A percentile compares a stretch with the other conserved stretches of the same genome.
Evolutionary conservation across 768 basidiomycete genomes (phyloP).

Genomic region (Punctularia strigosozonata): DNA sequence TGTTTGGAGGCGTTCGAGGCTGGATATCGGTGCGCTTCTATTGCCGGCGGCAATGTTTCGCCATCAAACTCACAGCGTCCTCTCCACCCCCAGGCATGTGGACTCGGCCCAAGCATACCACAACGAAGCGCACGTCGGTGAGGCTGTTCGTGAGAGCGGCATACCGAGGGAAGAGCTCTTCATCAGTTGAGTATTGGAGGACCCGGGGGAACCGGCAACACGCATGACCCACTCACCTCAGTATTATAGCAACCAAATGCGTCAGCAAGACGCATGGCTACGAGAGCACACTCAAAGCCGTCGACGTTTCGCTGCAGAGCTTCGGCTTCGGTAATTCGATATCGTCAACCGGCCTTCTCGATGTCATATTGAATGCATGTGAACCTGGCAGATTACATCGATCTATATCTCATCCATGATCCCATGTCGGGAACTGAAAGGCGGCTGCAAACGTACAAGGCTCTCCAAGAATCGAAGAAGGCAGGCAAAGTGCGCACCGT

Average conservation of each 20-base stretch:
- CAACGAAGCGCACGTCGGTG: conserved; percentile 1
- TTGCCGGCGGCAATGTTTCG: not conserved
- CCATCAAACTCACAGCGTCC: not conserved
- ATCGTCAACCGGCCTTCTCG: not conserved
- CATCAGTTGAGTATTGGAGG: not conserved
- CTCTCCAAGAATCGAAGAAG: conserved; percentile 21
- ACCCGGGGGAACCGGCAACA: not conserved
- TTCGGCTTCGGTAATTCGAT: not conserved
- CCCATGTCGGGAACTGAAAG: conserved; percentile 24
- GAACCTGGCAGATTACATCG: conserved; percentile 25
- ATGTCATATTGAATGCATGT: not conserved
- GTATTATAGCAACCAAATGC: not conserved
- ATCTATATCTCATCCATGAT: conserved; percentile 36
- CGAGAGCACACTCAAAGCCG: not conserved
- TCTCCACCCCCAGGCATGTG: not conserved
- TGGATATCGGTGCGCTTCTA: not conserved
- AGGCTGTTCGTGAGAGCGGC: conserved; percentile 1
- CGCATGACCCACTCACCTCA: not conserved
- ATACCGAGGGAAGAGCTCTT: not conserved
- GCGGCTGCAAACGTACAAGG: conserved; percentile 29
- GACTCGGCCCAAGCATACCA: not conserved
- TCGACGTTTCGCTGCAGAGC: not conserved
- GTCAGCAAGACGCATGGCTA: not conserved
- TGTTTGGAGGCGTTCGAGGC: not conserved
- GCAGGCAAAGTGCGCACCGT: conserved; percentile 26